Base-by-base conservation (phyloP, 2,329 filamentous ascomycete genomes). In the Fusarium sp. region DNA sequence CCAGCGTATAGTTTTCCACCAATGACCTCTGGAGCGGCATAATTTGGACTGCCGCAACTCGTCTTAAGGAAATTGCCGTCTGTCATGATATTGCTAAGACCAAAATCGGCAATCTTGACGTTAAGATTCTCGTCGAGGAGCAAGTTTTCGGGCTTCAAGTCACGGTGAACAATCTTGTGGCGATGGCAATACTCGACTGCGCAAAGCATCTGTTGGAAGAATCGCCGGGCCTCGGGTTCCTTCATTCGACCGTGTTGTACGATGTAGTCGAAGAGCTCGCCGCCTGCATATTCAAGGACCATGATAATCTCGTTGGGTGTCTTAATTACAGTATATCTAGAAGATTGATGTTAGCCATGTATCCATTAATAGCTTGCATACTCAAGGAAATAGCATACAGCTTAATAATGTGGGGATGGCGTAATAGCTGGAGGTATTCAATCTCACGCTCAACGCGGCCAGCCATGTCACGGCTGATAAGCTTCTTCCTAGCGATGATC, bases 61-160 rank as follows among this genome's bases (percentile, higher is more conserved):
- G 95, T 99, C 80, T 97, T 98, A 71, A 99, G 85, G 74, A 99
- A 99, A 75, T 99, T 99, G 23, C 95, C 95, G 74, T 99, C 95
- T 0, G 95, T 98, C 95, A 99, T 99, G 78, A 99, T 99, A 75
- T 99, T 99, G 80, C 94, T 98, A 53, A 99, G 82, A 54, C 95
- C 95, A 69, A 99, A 99, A 78, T 99, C 95, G 70, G 95, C 95
- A 79, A 99, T 99, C 81, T 99, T 99, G 78, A 99, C 94, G 71
- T 99, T 97, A 72, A 97, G 89, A 57, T 96, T 89, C 65, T 96
- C 92, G 77, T 99, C 95, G 47, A 99, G 87, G 38, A 99, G 85
- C 44, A 99, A 80, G 73, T 99, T 99, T 81, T 99, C 95, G 9
- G 95, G 95, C 77, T 99, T 99, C 61, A 99, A 80, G 75, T 99